Percentiles rank a stretch among this genome's conserved stretches.
Conservation (phyloP, 345 rosid species). For the Carallia pectinifolia region DNA sequence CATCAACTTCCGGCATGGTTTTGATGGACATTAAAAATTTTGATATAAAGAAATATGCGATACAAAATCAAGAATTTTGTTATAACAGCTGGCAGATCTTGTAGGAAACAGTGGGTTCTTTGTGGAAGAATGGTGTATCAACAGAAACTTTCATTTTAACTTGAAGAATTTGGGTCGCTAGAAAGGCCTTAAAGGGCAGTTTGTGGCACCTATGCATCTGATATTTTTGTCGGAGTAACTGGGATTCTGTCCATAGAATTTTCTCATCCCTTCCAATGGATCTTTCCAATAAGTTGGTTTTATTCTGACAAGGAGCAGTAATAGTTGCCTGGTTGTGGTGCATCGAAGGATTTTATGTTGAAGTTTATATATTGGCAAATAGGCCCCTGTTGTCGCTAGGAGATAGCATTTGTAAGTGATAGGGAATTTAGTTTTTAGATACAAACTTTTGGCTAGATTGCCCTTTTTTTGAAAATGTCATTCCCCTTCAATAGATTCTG, state of each 20-base stretch:
- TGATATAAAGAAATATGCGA: slow-evolving; percentile 10
- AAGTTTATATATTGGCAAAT: background rate
- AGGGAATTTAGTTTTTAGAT: slow-evolving; percentile 20
- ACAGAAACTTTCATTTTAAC: slow-evolving; percentile 16
- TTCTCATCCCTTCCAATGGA: background rate
- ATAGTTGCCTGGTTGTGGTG: slow-evolving; percentile 10
- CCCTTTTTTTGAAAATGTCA: background rate
- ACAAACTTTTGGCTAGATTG: background rate
- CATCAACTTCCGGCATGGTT: slow-evolving; percentile 14
- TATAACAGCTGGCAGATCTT: slow-evolving; percentile 14
- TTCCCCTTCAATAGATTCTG: slow-evolving; percentile 21
- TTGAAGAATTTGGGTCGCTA: slow-evolving; percentile 17
- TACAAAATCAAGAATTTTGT: slow-evolving; percentile 22
- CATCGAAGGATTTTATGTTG: slow-evolving; percentile 6
- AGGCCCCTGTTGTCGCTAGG: slow-evolving; percentile 10
- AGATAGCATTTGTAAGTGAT: slow-evolving; percentile 11
- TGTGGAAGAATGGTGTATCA: slow-evolving; percentile 22
- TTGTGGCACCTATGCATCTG: slow-evolving; percentile 18
- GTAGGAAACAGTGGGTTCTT: slow-evolving; percentile 20
- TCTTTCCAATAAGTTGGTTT: slow-evolving; percentile 20
- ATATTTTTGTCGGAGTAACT: background rate
- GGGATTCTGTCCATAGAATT: slow-evolving; percentile 4
- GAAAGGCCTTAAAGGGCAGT: slow-evolving; percentile 22
- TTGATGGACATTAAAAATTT: slow-evolving; percentile 8
- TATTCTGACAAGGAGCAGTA: slow-evolving; percentile 11